Evolutionary conservation across 371 early-diverging fungal genomes (phyloP).

Genomic region (Syncephalis plumigaleata): DNA sequence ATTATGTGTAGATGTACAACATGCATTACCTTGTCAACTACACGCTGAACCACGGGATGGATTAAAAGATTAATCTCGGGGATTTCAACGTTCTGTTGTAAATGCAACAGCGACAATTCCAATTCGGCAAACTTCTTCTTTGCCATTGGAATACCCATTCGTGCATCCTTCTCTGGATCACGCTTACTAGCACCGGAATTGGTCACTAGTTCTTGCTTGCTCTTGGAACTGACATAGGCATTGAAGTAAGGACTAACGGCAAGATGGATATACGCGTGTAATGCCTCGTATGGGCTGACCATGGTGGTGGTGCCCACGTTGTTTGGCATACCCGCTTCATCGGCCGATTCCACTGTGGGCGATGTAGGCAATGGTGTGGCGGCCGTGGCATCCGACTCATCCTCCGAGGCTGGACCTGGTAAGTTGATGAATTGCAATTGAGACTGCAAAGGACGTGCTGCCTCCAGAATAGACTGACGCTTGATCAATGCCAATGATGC

Average conservation of each 20-base stretch:
- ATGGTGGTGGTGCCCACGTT: conserved; percentile 4
- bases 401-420: conserved; percentile 63
- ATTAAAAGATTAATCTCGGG: conserved; percentile 80
- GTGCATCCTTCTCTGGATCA: conserved; percentile 64
- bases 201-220: conserved; percentile 22
- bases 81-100: conserved; percentile 96
- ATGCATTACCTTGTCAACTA: conserved; percentile 43
- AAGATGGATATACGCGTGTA: conserved; percentile 82
- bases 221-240: conserved; percentile 68
- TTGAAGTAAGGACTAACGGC: conserved; percentile 95
- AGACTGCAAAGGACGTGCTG: conserved; percentile 44
- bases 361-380: conserved; percentile 4
- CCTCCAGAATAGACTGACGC: conserved; percentile 55
- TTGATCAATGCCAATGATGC: conserved; percentile 84
- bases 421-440: conserved; percentile 85
- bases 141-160: conserved; percentile 82
- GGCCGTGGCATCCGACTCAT: conserved; percentile 11
- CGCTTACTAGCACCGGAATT: conserved; percentile 25
- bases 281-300: conserved; percentile 72
- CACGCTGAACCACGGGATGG: conserved; percentile 66
- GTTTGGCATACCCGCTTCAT: too few species aligned
- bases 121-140: conserved; percentile 97
- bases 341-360: too few species aligned
- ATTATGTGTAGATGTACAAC: too few species aligned
- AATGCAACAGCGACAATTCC: conserved; percentile 80